phyloP scores from a whole-genome alignment of 495 filamentous ascomycete species.

The Xylaria nigripes region DNA sequence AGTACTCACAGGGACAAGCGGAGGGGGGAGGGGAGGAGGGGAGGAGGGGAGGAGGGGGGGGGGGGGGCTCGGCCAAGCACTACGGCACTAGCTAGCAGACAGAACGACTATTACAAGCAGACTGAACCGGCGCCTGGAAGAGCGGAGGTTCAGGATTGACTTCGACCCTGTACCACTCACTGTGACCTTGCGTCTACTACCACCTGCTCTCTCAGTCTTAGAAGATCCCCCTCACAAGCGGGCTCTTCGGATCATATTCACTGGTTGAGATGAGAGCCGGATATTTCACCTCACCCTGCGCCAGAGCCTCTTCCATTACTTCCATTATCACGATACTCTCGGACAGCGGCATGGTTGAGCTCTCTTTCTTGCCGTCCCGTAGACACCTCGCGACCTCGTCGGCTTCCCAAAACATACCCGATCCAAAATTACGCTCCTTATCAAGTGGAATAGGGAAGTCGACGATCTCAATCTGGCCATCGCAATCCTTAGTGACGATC shows the following conservation, averaged over 20 bases:
- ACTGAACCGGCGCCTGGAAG: too few relatives aligned
- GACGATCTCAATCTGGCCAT: constrained; percentile 45
- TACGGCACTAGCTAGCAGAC: too few relatives aligned
- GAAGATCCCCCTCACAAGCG: constrained; percentile 31
- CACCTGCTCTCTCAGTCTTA: too few relatives aligned
- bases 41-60: too few relatives aligned
- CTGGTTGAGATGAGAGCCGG: constrained; percentile 73
- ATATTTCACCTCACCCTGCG: constrained; percentile 68
- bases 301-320: constrained; percentile 82
- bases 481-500: constrained; percentile 43
- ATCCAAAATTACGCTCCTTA: constrained; percentile 45
- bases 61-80: too few relatives aligned
- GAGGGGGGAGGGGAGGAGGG: too few relatives aligned
- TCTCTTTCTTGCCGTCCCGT: constrained; percentile 74
- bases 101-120: too few relatives aligned
- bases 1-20: too few relatives aligned
- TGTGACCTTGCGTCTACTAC: too few relatives aligned
- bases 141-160: too few relatives aligned
- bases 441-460: constrained; percentile 56
- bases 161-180: too few relatives aligned
- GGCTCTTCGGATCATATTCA: constrained; percentile 53
- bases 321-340: constrained; percentile 93
- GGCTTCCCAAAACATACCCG: constrained; percentile 93
- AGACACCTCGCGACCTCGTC: constrained; percentile 82
- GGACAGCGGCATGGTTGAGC: constrained; percentile 60